Base-by-base conservation (phyloP, 73 alveolate species). In the Blepharisma japonicum region DNA sequence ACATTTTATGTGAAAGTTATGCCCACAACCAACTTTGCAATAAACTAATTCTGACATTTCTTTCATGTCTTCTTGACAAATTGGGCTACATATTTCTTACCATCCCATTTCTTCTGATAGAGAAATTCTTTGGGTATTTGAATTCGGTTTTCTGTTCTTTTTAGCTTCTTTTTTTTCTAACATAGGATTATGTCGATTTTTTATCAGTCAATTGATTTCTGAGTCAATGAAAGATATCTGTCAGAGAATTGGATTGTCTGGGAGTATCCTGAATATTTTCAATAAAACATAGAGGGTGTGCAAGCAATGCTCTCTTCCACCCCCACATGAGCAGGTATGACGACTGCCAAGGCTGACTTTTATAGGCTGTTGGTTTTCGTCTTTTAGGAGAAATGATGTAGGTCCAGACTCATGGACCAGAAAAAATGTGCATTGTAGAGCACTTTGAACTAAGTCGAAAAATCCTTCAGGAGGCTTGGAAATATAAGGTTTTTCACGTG, bases 1-100 rank as follows among this genome's bases (percentile, higher is more conserved):
- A 27, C 89, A 82, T 78, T 82, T 77, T 5, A 81, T 88, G 55
- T 82, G 89, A 46, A 82, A 82, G 50, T 82, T 79, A 54, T 82
- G 83, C 45, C 88, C 88, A 79, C 89, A 82, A 51, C 84, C 70
- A 8, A 27, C 39, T 45, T 82, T 82, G 32, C 89, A 82, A 79
- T 82, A 81, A 20, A 51, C 68, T 14, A 78, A 56, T 6, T 77
- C 83, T 55, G 77, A 78, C 50, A 38, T 21, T 27, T 77, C 74
- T 25, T 46, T 47, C 38, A 82, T 47, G 9, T 27, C 77, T 32
- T 82, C 89, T 38, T 78, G 53, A 9, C 89, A 82, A 7, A 82
- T 82, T 23, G 89, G 89, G 66, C 89, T 32, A 32, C 3, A 32
- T 32, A 32, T 32, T 32, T 32, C 42, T 32, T 32, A 32, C 42